phyloP scores from a whole-genome alignment of 495 filamentous ascomycete species.

The Tuber melanosporum region DNA sequence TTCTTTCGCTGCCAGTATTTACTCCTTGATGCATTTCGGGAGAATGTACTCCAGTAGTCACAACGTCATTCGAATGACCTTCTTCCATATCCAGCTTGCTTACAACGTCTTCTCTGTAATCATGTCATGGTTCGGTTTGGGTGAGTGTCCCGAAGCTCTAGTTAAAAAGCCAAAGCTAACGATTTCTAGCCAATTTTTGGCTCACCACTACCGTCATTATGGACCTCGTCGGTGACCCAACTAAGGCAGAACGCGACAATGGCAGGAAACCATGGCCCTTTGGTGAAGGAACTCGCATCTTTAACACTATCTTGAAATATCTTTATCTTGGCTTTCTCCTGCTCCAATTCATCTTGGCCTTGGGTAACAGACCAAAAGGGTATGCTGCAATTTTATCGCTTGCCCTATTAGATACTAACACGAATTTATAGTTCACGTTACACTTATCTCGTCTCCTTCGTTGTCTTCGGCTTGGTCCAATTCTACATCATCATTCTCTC shows the following conservation, averaged over 20 bases:
- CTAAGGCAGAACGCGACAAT: constrained; percentile 26
- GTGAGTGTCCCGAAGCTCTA: constrained; percentile 49
- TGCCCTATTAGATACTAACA: constrained; percentile 13
- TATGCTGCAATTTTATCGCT: constrained; percentile 15
- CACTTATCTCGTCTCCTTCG: constrained; percentile 83
- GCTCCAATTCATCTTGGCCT: constrained; percentile 91
- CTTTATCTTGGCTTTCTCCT: constrained; percentile 83
- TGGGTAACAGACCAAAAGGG: constrained; percentile 92
- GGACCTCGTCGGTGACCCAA: constrained; percentile 79
- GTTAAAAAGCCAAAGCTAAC: constrained; percentile 30
- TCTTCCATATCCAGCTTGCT: constrained; percentile 53
- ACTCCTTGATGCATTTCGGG: constrained; percentile 74
- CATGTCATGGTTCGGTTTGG: constrained; percentile 90
- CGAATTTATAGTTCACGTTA: constrained; percentile 58
- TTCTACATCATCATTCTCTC: constrained; percentile 85
- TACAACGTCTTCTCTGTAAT: constrained; percentile 89
- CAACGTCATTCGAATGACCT: constrained; percentile 42
- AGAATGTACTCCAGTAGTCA: constrained; percentile 43
- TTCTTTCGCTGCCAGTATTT: constrained; percentile 44
- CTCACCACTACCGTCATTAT: constrained; percentile 95
- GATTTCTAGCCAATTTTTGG: constrained; percentile 67
- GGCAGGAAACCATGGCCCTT: constrained; percentile 64
- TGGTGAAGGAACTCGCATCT: constrained; percentile 71
- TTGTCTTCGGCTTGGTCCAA: constrained; percentile 80
- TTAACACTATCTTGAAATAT: constrained; percentile 91